Evolutionary conservation across 192 early-diverging fungal genomes (phyloP), one percentile per base, ranked within the genome.

Genomic region (Backusella liffmaniae): DNA sequence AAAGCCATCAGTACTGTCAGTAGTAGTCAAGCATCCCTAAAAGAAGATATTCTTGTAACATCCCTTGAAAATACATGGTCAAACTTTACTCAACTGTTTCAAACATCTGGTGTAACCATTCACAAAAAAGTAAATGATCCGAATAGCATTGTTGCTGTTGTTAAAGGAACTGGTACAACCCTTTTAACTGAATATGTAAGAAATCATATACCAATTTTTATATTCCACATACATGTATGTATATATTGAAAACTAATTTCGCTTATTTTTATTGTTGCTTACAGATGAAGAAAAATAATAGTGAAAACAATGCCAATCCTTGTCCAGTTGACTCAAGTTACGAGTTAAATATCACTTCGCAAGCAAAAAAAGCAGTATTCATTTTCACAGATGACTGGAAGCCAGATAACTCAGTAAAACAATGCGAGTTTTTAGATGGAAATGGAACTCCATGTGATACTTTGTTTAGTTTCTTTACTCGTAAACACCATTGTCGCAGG

Each of bases 31-130:
- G 3, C 23, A 59, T 23, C 21, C 6, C 53, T 26, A 26, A 26
- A 59, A 59, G 51, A 53, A 53, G 53, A 23, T 59, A 9, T 21
- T 8, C 53, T 59, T 59, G 53, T 59, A 26, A 59, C 53, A 59
- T 59, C 53, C 23, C 53, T 59, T 59, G 53, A 6, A 59, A 59
- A 59, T 9, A 59, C n/a, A 29, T 59, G 53, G 53, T 26, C 44
- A 46, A 46, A 46, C 44, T 46, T 46, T 46, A 46, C 53, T 59
- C 53, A 59, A 59, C 53, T 59, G 53, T 59, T 59, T 59, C 53
- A 59, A 26, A 59, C n/a, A 26, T 6, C 53, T 59, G 53, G 53
- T 59, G 53, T 59, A 59, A 59, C 53, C 2, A 9, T 59, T 26
- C n/a, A 23, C 23, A 59, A 59, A 59, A 23, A 59, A 59, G 53